These are phyloP conservation scores for Penicillium samsonianum DNA, from an alignment of 495 filamentous ascomycete species.

Conservation along the genomic window DNA sequence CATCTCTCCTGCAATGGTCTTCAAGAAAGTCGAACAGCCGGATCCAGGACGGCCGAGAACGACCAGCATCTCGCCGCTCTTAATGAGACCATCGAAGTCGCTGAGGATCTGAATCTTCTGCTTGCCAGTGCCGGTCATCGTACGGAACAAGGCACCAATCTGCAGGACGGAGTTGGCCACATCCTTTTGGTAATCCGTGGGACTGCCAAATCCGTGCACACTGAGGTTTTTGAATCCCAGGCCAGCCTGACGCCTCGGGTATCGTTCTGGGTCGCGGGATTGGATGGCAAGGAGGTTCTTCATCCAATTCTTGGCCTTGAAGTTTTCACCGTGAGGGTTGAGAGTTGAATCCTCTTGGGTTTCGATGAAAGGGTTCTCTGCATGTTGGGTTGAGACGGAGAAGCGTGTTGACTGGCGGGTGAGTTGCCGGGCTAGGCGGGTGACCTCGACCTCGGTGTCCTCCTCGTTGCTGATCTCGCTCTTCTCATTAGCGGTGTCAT, in stretches of 20 bases:
- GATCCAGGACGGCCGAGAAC: conserved; percentile 76
- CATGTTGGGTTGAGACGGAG: conserved; percentile 27
- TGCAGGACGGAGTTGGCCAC: conserved; percentile 68
- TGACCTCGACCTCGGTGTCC: conserved; percentile 40
- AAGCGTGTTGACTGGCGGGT: conserved; percentile 49
- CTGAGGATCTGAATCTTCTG: conserved; percentile 69
- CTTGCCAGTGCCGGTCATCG: conserved; percentile 47
- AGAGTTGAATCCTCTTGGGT: conserved; percentile 43
- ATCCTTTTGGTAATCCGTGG: conserved; percentile 83
- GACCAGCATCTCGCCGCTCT: conserved; percentile 77
- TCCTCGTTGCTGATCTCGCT: conserved; percentile 33
- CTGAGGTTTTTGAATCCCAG: conserved; percentile 62
- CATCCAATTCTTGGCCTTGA: conserved; percentile 54
- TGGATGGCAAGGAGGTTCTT: conserved; percentile 52
- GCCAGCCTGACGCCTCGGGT: conserved; percentile 47
- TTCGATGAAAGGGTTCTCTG: conserved; percentile 49
- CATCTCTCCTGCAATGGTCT: conserved; percentile 69
- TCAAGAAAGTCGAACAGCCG: conserved; percentile 73
- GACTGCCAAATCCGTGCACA: conserved; percentile 73
- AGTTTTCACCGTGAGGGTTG: conserved; percentile 49
- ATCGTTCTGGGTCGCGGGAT: conserved; percentile 50
- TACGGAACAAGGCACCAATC: conserved; percentile 46
- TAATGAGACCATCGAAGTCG: conserved; percentile 70
- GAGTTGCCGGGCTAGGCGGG: conserved; percentile 48
- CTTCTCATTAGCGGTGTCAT: conserved; percentile 33